These are phyloP conservation scores for Coemansia sp. DNA, from an alignment of 192 early-diverging fungal genomes.

Conservation along the genomic window DNA sequence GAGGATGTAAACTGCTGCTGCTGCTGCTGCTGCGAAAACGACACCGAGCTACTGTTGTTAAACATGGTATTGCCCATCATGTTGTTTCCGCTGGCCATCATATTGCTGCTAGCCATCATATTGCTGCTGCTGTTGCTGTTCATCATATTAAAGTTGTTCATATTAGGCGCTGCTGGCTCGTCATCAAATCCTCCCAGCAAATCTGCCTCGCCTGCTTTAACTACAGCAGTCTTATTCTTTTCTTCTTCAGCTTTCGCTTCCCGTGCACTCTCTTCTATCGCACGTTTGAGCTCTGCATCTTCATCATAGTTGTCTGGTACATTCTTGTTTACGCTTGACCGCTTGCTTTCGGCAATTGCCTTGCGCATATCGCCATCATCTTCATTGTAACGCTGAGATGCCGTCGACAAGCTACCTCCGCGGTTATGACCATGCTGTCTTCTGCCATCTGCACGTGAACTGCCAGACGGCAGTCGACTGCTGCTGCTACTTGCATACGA, in stretches of 20 bases:
- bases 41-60: slow-evolving; percentile 12
- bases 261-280: slow-evolving; percentile 82
- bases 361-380: slow-evolving; percentile 78
- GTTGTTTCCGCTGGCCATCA: background rate
- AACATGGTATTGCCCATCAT: slow-evolving; percentile 10
- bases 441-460: slow-evolving; percentile 8
- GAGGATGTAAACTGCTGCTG: slow-evolving; percentile 32
- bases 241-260: slow-evolving; percentile 55
- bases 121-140: slow-evolving; percentile 11
- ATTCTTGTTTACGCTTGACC: slow-evolving; percentile 55
- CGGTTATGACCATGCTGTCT: slow-evolving; percentile 24
- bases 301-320: slow-evolving; percentile 55
- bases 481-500: slow-evolving; percentile 39
- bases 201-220: slow-evolving; percentile 25
- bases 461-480: slow-evolving; percentile 25
- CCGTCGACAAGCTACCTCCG: slow-evolving; percentile 24
- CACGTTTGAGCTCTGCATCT: slow-evolving; percentile 69
- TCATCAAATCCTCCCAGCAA: slow-evolving; percentile 48
- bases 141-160: slow-evolving; percentile 32
- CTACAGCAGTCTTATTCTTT: background rate
- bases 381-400: slow-evolving; percentile 47
- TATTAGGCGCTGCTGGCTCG: slow-evolving; percentile 9
- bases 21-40: slow-evolving; percentile 32
- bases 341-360: slow-evolving; percentile 83
- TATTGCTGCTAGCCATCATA: background rate